Percentiles rank a stretch among this genome's conserved stretches.
phyloP scores from a whole-genome alignment of 2,329 filamentous ascomycete species.

The Xylaria multiplex region DNA sequence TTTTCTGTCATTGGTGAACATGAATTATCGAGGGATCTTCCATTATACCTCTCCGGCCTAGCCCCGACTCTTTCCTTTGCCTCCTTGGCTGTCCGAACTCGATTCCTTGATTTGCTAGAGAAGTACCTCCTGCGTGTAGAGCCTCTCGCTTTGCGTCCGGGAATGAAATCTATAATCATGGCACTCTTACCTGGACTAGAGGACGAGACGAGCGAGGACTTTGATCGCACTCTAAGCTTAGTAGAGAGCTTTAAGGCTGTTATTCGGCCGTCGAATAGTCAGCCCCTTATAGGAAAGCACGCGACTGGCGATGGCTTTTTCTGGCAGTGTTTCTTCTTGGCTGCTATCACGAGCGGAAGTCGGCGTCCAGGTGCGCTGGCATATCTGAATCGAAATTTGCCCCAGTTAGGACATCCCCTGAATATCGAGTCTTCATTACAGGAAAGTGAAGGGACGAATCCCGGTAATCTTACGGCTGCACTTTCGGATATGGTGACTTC shows the following conservation, averaged over 20 bases:
- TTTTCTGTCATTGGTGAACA: conserved; percentile 87
- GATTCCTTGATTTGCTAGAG: conserved; percentile 86
- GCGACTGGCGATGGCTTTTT: conserved; percentile 84
- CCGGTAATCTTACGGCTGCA: conserved; percentile 62
- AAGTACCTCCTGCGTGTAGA: conserved; percentile 79
- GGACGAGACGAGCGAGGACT: conserved; percentile 97
- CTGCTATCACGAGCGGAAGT: conserved; percentile 88
- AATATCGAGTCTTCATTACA: conserved; percentile 49
- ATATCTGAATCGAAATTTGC: conserved; percentile 82
- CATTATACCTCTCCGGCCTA: conserved; percentile 89
- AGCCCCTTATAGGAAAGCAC: conserved; percentile 62
- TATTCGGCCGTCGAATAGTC: conserved; percentile 65
- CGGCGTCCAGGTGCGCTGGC: conserved; percentile 87
- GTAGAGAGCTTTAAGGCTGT: conserved; percentile 79
- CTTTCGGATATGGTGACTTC: conserved; percentile 76
- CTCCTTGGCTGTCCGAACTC: conserved; percentile 86
- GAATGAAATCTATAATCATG: conserved; percentile 88
- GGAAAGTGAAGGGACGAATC: conserved; percentile 49
- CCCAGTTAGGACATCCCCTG: conserved; percentile 67
- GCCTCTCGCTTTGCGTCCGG: conserved; percentile 78
- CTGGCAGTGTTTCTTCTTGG: conserved; percentile 97
- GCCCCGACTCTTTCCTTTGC: conserved; percentile 92
- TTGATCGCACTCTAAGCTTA: conserved; percentile 84
- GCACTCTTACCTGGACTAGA: conserved; percentile 91
- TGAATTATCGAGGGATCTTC: conserved; percentile 81